Base-by-base conservation (phyloP, 2,329 filamentous ascomycete species). In the Trichoderma pleuroti region DNA sequence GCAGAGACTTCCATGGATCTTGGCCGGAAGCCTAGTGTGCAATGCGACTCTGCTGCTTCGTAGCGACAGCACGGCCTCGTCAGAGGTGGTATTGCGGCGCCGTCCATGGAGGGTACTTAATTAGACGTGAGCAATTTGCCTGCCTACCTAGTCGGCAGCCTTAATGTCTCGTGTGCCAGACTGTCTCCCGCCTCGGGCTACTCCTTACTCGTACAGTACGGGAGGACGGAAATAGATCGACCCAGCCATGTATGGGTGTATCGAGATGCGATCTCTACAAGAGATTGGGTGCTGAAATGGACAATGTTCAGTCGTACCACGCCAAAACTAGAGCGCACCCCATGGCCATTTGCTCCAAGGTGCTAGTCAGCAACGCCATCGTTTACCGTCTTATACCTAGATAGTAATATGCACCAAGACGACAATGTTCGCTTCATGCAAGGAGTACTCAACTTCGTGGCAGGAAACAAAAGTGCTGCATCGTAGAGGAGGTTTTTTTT, bases 251-350 rank as follows among this genome's bases (percentile, higher is more conserved):
- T 52, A 68, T 61, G 65, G 56, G 65, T 28, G 56, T 52, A 68
- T 68, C 65, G 36, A 68, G 56, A 68, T 68, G 65, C 65, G 56
- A 68, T 68, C 56, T 60, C 11, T 28, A 68, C 18, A 46, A 46
- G 54, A 68, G 65, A 68, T 68, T 36, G 39, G 65, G 65, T 68
- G 65, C 39, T 68, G 65, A 49, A 68, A 49, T 18, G 65, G 18
- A 68, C 65, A 28, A 61, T 61, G 36, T 21, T 14, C 56, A 68
- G 52, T n/a, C 21, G 46, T 46, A 46, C 56, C 65, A 49, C 42
- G 34, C 65, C 39, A 49, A 68, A 52, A 12, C 18, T 30, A 46
- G 36, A 60, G 56, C 16, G 26, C 65, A 30, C 64, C 42, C 49
- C 49, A 28, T 34, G 46, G 49, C 62, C 26, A 49, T 52, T 52